Conservation (phyloP, 2,329 filamentous ascomycete genomes). For the Ophiostoma ips region DNA sequence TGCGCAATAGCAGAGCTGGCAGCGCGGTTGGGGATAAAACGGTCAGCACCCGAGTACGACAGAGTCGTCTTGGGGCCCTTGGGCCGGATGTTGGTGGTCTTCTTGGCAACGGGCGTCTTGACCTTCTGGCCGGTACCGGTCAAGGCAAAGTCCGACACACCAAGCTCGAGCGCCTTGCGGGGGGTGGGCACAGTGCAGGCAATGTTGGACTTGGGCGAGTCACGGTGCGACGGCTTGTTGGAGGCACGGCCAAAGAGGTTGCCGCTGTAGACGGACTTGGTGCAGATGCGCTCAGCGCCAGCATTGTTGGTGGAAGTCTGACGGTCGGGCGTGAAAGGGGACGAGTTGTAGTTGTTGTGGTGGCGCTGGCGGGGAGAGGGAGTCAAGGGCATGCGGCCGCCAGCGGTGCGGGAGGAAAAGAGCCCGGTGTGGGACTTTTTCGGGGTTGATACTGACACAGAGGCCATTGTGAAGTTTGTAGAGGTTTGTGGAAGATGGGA, state of each 20-base stretch:
- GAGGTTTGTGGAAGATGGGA: conserved; percentile 18
- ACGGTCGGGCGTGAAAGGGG: conserved; percentile 64
- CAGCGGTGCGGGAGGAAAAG: conserved; percentile 84
- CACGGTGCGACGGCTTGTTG: conserved; percentile 56
- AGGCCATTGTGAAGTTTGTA: conserved; percentile 63
- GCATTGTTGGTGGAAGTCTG: conserved; percentile 35
- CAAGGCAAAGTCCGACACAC: conserved; percentile 83
- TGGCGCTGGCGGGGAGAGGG: conserved; percentile 71
- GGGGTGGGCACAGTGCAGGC: conserved; percentile 61
- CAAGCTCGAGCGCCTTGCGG: conserved; percentile 70
- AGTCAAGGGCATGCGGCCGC: conserved; percentile 86
- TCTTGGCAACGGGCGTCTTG: conserved; percentile 49
- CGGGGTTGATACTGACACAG: conserved; percentile 68
- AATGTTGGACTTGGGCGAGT: conserved; percentile 96
- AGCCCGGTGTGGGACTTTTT: conserved; percentile 89
- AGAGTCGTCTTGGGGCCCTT: conserved; percentile 61
- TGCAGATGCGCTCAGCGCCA: conserved; percentile 33
- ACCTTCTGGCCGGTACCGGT: conserved; percentile 58
- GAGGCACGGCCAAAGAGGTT: conserved; percentile 64
- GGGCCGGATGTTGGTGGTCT: conserved; percentile 41
- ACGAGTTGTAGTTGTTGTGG: conserved; percentile 45
- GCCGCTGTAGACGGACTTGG: conserved; percentile 66
- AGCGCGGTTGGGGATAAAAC: conserved; percentile 89
- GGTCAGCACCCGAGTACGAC: conserved; percentile 68
- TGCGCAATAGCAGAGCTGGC: conserved; percentile 82